phyloP scores from a whole-genome alignment of 2,329 filamentous ascomycete species.

The Falciphora oryzae region DNA sequence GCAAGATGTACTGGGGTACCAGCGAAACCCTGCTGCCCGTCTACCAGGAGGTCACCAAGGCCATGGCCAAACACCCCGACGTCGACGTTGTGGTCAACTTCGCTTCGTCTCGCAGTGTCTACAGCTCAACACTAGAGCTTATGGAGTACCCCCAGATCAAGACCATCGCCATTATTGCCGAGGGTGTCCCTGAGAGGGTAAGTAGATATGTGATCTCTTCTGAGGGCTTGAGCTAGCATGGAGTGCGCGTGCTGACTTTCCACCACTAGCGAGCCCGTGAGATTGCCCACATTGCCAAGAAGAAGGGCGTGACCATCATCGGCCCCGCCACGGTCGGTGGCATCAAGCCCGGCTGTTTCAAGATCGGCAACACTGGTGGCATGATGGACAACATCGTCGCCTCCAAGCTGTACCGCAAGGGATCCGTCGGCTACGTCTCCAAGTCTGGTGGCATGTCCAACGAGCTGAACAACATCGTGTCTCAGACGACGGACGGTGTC shows the following conservation, averaged over 20 bases:
- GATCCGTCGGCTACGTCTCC: conserved; percentile 97
- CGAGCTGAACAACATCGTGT: conserved; percentile 99
- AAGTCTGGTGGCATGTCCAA: conserved; percentile 99
- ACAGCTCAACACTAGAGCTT: conserved; percentile 96
- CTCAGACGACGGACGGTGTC: conserved; percentile 93
- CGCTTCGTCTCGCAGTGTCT: conserved; percentile 96
- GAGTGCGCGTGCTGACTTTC: neutral
- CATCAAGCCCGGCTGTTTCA: conserved; percentile 99
- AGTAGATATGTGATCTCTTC: conserved; percentile 30
- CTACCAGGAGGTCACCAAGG: conserved; percentile 91
- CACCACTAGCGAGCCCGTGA: conserved; percentile 77
- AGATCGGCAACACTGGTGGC: conserved; percentile 99
- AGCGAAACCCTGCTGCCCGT: conserved; percentile 98
- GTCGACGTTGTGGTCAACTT: conserved; percentile 99
- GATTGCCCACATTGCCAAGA: conserved; percentile 91
- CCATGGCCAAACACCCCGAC: conserved; percentile 91
- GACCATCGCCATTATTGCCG: conserved; percentile 98
- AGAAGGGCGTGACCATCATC: conserved; percentile 99
- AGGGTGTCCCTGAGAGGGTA: conserved; percentile 97
- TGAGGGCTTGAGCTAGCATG: neutral
- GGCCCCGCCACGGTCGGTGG: conserved; percentile 97
- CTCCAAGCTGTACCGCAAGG: conserved; percentile 99
- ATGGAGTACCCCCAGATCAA: conserved; percentile 97
- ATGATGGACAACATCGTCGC: conserved; percentile 99
- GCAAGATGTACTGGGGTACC: conserved; percentile 99